Conservation (phyloP, 345 rosid species). For the Syzygium aromaticum region DNA sequence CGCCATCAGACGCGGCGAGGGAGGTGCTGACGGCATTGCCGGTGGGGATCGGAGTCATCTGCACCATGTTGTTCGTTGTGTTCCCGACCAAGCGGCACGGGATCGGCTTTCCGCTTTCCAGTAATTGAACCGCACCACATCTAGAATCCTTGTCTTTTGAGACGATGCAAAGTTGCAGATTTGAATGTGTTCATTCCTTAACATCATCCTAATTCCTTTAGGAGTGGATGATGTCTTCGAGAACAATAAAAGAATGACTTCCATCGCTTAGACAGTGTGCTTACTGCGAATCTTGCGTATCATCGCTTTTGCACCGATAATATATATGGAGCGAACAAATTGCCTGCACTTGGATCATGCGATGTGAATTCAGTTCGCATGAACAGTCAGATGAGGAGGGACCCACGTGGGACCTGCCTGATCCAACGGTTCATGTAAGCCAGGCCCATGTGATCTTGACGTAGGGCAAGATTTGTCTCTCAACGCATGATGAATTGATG, state of each 20-base stretch:
- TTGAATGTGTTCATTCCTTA: neutral
- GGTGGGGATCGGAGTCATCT: conserved; percentile 61
- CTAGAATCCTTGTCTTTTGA: neutral
- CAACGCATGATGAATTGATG: neutral
- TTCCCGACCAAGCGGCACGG: conserved; percentile 91
- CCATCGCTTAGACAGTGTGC: neutral
- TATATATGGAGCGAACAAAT: too few relatives aligned
- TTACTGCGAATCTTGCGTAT: neutral
- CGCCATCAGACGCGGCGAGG: conserved; percentile 54
- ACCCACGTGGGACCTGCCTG: neutral
- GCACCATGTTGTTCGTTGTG: conserved; percentile 72
- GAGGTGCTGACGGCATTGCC: conserved; percentile 78
- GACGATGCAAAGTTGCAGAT: neutral
- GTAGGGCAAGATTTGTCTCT: neutral
- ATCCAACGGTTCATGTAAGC: neutral
- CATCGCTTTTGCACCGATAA: neutral
- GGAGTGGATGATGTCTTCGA: neutral
- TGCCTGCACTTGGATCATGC: neutral
- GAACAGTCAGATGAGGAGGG: neutral
- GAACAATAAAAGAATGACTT: neutral
- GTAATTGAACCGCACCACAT: conserved; percentile 9
- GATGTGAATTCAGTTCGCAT: neutral
- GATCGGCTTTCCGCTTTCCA: conserved; percentile 71
- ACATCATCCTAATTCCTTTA: neutral
- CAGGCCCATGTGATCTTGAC: neutral